Evolutionary conservation across 179 eudicot genomes (phyloP), one percentile per base, ranked within the genome.

Genomic region (Beta corolliflora): DNA sequence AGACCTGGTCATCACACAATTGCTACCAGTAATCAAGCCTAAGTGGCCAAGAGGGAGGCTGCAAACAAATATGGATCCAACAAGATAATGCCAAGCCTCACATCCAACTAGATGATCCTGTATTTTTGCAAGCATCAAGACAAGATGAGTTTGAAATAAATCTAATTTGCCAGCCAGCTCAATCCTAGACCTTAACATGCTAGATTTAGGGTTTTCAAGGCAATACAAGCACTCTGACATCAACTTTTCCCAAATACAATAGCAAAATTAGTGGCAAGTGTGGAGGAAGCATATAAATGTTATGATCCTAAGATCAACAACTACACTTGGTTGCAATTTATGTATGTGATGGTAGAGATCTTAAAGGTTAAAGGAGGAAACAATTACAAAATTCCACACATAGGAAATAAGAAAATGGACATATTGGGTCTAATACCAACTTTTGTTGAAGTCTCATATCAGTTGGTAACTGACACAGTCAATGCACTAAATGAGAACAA

Each of bases 51-150:
- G 12, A 21, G 11, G 41, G 31, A 7, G 41, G 19, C 10, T 19
- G 18, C 2, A 72, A 8, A 46, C 50, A 46, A 0, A 5, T 46
- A 5, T n/a, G 41, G 41, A 23, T 19, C 3, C 7, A 72, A 52
- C 58, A 76, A 45, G 70, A 76, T 9, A 76, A 76, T 46, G 79
- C 79, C 5, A 76, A 12, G 21, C 41, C 70, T 9, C 58, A 76
- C 12, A 41, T 76, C 16, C 13, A 8, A 12, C 11, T 12, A 4
- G 13, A 12, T 44, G 70, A 61, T n/a, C 58, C n/a, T 1, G 11
- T 3, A 0, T 76, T 45, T 45, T 9, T 5, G 0, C 41, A 4
- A 8, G 41, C 55, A 16, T 19, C 70, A 44, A 60, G 11, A 0
- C 2, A 0, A 4, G 70, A 21, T n/a, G 58, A 45, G 3, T 76